Base-by-base conservation (phyloP, 2,329 filamentous ascomycete species). In the Fusarium sp. region DNA sequence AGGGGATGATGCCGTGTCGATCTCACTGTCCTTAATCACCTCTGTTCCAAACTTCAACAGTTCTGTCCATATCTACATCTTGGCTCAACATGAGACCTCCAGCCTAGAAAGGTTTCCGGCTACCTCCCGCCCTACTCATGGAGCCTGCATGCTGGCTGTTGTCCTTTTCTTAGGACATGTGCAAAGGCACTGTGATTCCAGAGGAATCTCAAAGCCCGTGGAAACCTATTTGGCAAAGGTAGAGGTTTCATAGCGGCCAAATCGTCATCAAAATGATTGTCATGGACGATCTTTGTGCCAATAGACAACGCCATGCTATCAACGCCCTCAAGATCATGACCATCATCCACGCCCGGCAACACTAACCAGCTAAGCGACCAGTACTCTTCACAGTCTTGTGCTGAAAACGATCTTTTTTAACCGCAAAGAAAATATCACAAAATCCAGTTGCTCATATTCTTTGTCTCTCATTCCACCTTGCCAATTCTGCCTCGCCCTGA, bases 321-420 rank as follows among this genome's bases (percentile, higher is more conserved):
- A n/a, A 50, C 45, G 5, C 45, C 25, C 45, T 50, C 8, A 30
- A 30, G 14, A 50, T 27, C 25, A 11, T 5, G 7, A 14, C 3
- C 41, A 45, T 43, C 20, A 14, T 23, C 20, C 14, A 2, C 20
- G 4, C 20, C 6, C 2, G 23, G 6, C 20, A 45, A 6, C 23
- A 25, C 1, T 4, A 23, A 16, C n/a, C 7, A 23, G 2, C 14
- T 18, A 7, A 18, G 43, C 14, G 23, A 10, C 43, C 23, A 18
- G 14, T 3, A 9, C 23, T 18, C 11, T 10, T 18, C 37, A 0
- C 4, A 4, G 37, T 5, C 37, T 39, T n/a, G 0, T n/a, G 1
- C 9, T 18, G 18, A 39, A 39, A 10, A 39, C 8, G 8, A 39
- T 10, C 18, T n/a, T 18, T n/a, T 39, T 35, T 7, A 0, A 16